Evolutionary conservation across 2,329 filamentous ascomycete species (phyloP).

Genomic region (Nothophoma quercina): DNA sequence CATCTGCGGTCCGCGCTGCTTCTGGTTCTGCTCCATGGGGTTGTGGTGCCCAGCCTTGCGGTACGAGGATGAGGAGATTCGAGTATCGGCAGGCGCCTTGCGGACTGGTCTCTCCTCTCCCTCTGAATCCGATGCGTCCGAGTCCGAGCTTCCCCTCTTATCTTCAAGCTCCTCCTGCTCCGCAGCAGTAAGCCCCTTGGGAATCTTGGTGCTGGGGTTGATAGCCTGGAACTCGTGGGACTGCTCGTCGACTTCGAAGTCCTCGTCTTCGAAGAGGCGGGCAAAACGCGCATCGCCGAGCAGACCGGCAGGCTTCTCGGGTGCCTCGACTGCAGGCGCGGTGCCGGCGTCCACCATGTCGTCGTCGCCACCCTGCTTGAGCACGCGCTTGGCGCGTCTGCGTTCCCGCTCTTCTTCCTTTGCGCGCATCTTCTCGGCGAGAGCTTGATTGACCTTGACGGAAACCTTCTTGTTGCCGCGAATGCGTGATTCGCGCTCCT

Average conservation of each 20-base stretch:
- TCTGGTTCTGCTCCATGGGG: conserved; percentile 46
- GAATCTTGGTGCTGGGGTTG: conserved; percentile 80
- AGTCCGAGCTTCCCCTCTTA: no score
- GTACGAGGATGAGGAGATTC: conserved; percentile 70
- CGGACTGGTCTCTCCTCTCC: conserved; percentile 32
- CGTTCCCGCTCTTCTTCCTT: conserved; percentile 72
- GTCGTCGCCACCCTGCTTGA: conserved; percentile 68
- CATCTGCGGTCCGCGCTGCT: conserved; percentile 53
- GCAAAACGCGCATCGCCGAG: conserved; percentile 88
- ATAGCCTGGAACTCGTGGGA: conserved; percentile 86
- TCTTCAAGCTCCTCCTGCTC: conserved; percentile 67
- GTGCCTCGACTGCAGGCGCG: conserved; percentile 28
- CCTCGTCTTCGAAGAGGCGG: conserved; percentile 88
- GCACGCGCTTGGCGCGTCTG: conserved; percentile 54
- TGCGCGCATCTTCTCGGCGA: conserved; percentile 70
- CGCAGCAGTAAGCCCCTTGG: conserved; percentile 63
- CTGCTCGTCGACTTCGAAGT: conserved; percentile 89
- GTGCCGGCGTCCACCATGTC: conserved; percentile 44
- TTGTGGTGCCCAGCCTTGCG: conserved; percentile 63
- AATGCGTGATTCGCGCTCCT: conserved; percentile 94
- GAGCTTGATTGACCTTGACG: conserved; percentile 85
- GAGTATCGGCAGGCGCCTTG: conserved; percentile 48
- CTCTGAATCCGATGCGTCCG: conserved; percentile 41
- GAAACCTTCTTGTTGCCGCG: conserved; percentile 90
- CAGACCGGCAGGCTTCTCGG: conserved; percentile 59